A percentile compares a stretch with the other conserved stretches of the same genome.
Conservation (phyloP, 225 moss, liverwort and hornwort species). For the Ulota crispa region DNA sequence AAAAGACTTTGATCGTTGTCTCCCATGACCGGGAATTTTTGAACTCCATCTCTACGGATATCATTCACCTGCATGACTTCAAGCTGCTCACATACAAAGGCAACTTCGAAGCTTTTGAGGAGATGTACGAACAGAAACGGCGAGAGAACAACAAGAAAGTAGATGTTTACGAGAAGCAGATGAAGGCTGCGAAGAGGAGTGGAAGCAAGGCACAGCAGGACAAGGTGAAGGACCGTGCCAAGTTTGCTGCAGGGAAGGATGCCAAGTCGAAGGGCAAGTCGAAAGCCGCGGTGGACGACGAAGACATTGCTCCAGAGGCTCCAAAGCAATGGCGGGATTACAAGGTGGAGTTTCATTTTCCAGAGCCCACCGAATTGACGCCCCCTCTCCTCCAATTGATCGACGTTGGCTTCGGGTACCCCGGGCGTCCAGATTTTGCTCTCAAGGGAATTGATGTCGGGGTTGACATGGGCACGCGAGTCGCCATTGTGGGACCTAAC, state of each 20-base stretch:
- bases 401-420: conserved; percentile 85
- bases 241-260: conserved; percentile 84
- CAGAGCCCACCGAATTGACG: conserved; percentile 89
- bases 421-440: conserved; percentile 73
- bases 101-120: conserved; percentile 84
- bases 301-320: conserved; percentile 57
- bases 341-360: conserved; percentile 87
- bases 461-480: conserved; percentile 96
- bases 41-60: conserved; percentile 88
- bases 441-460: conserved; percentile 83
- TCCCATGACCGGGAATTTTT: conserved; percentile 96
- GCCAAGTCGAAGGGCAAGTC: conserved; percentile 87
- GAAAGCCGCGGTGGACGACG: conserved; percentile 58
- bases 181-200: conserved; percentile 90
- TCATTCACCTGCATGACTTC: conserved; percentile 83
- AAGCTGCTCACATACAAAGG: conserved; percentile 93
- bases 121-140: conserved; percentile 94
- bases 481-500: conserved; percentile 94
- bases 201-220: conserved; percentile 94
- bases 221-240: conserved; percentile 96
- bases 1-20: conserved; percentile 93
- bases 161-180: conserved; percentile 87
- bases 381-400: conserved; percentile 87
- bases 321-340: conserved; percentile 90
- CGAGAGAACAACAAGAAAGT: conserved; percentile 86